These are phyloP conservation scores for Ascoidea rubescens DNA, from an alignment of 805 yeast species.

Conservation along the genomic window DNA sequence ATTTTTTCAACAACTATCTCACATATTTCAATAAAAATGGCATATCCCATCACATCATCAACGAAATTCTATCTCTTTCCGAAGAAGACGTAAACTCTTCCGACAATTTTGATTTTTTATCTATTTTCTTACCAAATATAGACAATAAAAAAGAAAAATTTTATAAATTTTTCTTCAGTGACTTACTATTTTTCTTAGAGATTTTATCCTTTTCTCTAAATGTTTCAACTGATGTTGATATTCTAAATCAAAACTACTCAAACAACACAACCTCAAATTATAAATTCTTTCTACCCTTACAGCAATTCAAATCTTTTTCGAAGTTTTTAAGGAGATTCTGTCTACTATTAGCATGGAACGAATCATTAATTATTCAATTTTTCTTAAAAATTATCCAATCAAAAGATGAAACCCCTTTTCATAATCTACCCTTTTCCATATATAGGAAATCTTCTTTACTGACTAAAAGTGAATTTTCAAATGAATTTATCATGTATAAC, in stretches of 20 bases:
- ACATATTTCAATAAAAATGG: neutral
- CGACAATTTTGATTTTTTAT: slow-evolving; percentile 5
- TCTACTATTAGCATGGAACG: slow-evolving; percentile 32
- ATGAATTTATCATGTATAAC: neutral
- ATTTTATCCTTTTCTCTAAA: slow-evolving; percentile 52
- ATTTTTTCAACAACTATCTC: neutral
- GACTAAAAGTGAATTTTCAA: slow-evolving; percentile 4
- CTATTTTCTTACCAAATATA: neutral
- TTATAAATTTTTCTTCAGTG: slow-evolving; percentile 14
- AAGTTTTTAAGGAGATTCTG: slow-evolving; percentile 35
- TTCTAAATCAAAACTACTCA: slow-evolving; percentile 12
- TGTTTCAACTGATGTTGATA: slow-evolving; percentile 52
- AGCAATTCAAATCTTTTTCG: slow-evolving; percentile 27
- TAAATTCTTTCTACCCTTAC: slow-evolving; percentile 23
- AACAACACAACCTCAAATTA: slow-evolving; percentile 12
- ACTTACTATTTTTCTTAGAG: slow-evolving; percentile 40
- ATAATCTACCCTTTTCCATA: slow-evolving; percentile 8
- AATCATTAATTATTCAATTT: slow-evolving; percentile 3
- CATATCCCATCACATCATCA: slow-evolving; percentile 3
- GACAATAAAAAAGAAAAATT: neutral
- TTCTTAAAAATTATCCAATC: neutral
- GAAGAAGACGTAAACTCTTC: neutral
- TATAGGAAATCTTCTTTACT: slow-evolving; percentile 1
- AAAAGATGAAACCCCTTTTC: slow-evolving; percentile 1
- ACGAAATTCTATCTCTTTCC: no score